Base-by-base conservation (phyloP, 495 filamentous ascomycete species). In the Elaphomyces granulatus region DNA sequence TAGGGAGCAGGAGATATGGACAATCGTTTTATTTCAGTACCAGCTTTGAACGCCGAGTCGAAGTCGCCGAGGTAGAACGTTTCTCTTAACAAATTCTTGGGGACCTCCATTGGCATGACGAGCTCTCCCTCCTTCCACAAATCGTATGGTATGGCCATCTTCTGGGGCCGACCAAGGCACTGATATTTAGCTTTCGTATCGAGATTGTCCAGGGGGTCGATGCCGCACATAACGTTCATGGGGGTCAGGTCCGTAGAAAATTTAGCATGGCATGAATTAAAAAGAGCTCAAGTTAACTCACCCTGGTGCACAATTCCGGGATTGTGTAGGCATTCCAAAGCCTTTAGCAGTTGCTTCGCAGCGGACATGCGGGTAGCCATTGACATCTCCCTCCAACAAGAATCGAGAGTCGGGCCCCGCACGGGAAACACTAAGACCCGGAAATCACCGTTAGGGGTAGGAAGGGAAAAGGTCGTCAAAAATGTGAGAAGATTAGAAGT, bases 31-130 rank as follows among this genome's bases (percentile, higher is more conserved):
- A n/a, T n/a, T n/a, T n/a, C n/a, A n/a, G n/a, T n/a, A n/a, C n/a
- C n/a, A n/a, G n/a, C n/a, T n/a, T n/a, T n/a, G n/a, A n/a, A n/a
- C 9, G 54, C 40, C 32, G 77, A 51, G n/a, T 74, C 75, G 42
- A 78, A 66, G 20, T 68, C 53, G 9, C 61, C 63, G 44, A 77
- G 49, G 50, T 72, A 75, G 40, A 74, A 70, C 26, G 67, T 59
- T 8, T 63, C 51, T 10, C 59, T 50, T 33, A 52, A 43, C 32
- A 54, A 21, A 28, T 42, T 36, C 14, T 38, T 16, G 8, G 50
- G 48, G 28, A 48, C 14, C 6, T 43, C 8, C 1, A 45, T 32
- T 10, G 49, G 44, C 18, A 32, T 7, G 34, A 55, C 52, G 18
- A 55, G 43, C 40, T 55, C 52, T 38, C 45, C 51, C 17, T 37